phyloP scores from a whole-genome alignment of 2,329 filamentous ascomycete genomes.

The Aureobasidium musti region DNA sequence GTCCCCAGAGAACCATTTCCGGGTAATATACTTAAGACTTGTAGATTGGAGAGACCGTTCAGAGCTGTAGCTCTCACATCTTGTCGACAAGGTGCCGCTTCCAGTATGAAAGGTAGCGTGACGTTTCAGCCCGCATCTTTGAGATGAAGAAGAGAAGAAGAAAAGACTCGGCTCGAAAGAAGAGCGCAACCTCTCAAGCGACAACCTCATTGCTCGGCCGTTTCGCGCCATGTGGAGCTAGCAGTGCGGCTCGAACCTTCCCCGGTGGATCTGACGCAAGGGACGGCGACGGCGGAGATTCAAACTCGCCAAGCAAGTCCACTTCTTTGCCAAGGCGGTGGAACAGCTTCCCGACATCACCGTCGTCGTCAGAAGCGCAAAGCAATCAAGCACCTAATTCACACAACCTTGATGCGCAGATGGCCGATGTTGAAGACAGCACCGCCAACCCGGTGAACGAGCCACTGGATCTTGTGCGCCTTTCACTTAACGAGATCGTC shows the following conservation, averaged over 20 bases:
- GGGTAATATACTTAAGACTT: background rate
- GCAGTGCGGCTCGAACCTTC: constrained; percentile 24
- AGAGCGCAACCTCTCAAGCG: background rate
- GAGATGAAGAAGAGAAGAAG: background rate
- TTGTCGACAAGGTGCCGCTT: background rate
- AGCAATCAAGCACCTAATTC: constrained; percentile 2
- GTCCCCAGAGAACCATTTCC: background rate
- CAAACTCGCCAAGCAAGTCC: background rate
- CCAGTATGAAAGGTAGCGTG: background rate
- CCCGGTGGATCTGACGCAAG: constrained; percentile 17
- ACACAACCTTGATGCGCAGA: constrained; percentile 44
- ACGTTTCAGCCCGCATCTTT: background rate
- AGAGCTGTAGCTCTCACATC: background rate
- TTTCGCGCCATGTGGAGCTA: constrained; percentile 28
- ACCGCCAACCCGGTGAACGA: constrained; percentile 69
- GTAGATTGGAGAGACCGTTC: background rate
- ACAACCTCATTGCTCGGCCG: constrained; percentile 13
- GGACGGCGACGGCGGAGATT: background rate
- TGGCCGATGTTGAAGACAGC: constrained; percentile 78
- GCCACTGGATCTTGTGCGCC: constrained; percentile 91
- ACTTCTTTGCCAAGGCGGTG: background rate
- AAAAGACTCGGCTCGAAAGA: background rate
- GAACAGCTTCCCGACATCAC: constrained; percentile 15
- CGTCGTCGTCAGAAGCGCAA: constrained; percentile 4
- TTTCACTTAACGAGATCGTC: constrained; percentile 92